Conservation (phyloP, 116 monocot genomes). For the Dioscorea cayenensis region DNA sequence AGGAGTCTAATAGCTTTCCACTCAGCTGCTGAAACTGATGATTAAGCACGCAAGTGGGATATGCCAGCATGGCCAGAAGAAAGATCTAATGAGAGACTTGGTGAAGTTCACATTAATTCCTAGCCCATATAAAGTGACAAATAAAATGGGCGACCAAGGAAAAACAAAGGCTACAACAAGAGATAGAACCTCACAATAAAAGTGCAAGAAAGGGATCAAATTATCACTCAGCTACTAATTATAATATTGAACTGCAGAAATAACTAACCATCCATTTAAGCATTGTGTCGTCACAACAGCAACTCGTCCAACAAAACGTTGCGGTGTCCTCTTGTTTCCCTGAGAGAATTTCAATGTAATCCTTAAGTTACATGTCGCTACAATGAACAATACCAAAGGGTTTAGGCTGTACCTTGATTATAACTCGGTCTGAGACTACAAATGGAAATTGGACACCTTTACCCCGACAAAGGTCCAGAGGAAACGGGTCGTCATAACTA, state of each 20-base stretch:
- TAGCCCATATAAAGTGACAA: too few species aligned
- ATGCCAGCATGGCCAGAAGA: too few species aligned
- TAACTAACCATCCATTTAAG: constrained; percentile 87
- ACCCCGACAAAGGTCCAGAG: constrained; percentile 38
- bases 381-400: background rate
- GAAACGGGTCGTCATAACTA: constrained; percentile 36
- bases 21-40: too few species aligned
- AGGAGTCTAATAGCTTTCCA: too few species aligned
- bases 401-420: constrained; percentile 64
- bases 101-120: too few species aligned
- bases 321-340: constrained; percentile 89
- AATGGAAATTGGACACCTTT: constrained; percentile 92
- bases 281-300: constrained; percentile 91
- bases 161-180: background rate
- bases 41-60: too few species aligned
- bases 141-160: too few species aligned
- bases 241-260: background rate
- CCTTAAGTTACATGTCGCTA: background rate
- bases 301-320: constrained; percentile 72
- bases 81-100: too few species aligned
- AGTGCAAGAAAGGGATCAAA: background rate
- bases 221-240: background rate
- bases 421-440: constrained; percentile 67
- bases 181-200: background rate
- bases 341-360: constrained; percentile 17